phyloP scores from a whole-genome alignment of 2,329 filamentous ascomycete genomes.

The Sclerotinia nivalis region DNA sequence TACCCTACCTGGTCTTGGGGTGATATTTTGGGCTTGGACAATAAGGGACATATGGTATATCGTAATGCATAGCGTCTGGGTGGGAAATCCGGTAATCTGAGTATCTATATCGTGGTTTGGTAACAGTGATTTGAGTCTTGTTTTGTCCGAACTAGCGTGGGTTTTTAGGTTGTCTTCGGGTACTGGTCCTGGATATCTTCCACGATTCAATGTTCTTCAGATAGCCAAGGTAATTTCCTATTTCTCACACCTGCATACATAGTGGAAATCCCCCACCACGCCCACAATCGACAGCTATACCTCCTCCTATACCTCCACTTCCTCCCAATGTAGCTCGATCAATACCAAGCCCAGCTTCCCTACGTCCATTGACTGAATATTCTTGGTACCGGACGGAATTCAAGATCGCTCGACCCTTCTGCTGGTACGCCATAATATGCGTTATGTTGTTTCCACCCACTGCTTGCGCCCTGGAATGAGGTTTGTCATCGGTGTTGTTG shows the following conservation, averaged over 20 bases:
- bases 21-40: slow-evolving; percentile 4
- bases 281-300: slow-evolving; percentile 45
- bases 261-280: slow-evolving; percentile 45
- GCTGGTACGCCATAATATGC: neutral
- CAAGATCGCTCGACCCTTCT: no score
- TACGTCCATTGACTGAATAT: slow-evolving; percentile 38
- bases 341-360: slow-evolving; percentile 43
- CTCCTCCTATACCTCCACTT: slow-evolving; percentile 70
- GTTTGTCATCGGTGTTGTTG: no score
- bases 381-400: no score
- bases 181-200: no score
- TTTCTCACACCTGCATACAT: no score
- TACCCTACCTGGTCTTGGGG: slow-evolving; percentile 1
- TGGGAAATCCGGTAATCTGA: neutral
- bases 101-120: neutral
- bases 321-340: slow-evolving; percentile 61
- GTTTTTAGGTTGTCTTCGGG: no score
- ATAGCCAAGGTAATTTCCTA: no score
- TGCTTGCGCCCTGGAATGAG: no score
- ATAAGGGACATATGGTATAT: neutral
- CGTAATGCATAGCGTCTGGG: slow-evolving; percentile 11
- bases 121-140: neutral
- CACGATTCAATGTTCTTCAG: no score
- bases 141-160: no score
- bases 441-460: no score